A percentile compares a stretch with the other conserved stretches of the same genome.
Conservation (phyloP, 2,329 filamentous ascomycete genomes). For the Neurospora sp. region DNA sequence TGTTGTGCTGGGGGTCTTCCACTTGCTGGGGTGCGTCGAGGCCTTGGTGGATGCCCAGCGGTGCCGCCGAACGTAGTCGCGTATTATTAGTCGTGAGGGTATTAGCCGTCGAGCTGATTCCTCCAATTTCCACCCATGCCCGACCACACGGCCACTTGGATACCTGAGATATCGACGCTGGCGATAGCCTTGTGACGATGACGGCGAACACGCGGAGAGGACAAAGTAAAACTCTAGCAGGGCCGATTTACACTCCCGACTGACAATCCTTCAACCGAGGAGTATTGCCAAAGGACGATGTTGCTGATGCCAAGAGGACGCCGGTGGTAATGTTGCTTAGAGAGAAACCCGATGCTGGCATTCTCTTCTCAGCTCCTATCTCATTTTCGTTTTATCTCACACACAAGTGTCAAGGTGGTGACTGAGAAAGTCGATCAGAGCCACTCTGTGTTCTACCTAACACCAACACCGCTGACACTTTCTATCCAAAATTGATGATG, state of each 20-base stretch:
- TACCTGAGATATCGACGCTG: not conserved
- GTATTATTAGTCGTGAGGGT: not conserved
- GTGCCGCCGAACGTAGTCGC: slow-evolving; percentile 3
- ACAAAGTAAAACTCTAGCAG: not conserved
- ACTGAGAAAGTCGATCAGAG: not conserved
- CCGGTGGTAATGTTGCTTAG: not conserved
- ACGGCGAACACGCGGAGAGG: not conserved
- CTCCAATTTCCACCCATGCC: not conserved
- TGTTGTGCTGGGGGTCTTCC: not conserved
- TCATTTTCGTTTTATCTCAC: not conserved
- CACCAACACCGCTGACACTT: not conserved
- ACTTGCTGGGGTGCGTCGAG: not conserved
- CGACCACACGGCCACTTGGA: not conserved
- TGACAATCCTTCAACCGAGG: not conserved
- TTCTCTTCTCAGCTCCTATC: not conserved
- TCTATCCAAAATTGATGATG: not conserved
- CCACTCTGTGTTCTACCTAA: not conserved
- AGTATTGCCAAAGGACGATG: not conserved
- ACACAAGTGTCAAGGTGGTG: not conserved
- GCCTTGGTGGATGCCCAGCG: not conserved
- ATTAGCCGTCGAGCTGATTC: not conserved
- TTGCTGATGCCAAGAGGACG: not conserved
- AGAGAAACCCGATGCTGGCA: not conserved
- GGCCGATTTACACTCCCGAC: not conserved
- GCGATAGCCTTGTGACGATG: not conserved